These are phyloP conservation scores for Vicia villosa DNA, from an alignment of 306 rosid species.

Conservation along the genomic window DNA sequence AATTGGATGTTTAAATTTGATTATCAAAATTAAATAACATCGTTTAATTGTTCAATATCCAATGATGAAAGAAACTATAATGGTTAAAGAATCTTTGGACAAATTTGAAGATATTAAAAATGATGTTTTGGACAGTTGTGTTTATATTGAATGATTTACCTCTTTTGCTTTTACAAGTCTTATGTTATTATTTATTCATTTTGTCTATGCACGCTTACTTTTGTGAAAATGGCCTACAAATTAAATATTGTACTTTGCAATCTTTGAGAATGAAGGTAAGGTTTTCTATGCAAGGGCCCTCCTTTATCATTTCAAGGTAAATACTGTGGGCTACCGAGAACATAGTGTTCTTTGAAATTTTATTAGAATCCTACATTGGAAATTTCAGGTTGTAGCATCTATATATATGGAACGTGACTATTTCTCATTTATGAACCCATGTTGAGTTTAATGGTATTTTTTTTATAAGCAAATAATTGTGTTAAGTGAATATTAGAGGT, in stretches of 20 bases:
- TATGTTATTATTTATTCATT: constrained; percentile 39
- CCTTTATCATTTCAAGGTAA: constrained; percentile 35
- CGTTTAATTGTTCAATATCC: neutral
- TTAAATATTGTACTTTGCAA: constrained; percentile 40
- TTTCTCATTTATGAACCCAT: no score
- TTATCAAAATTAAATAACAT: no score
- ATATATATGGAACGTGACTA: no score
- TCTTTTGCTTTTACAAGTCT: constrained; percentile 37
- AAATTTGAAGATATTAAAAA: constrained; percentile 7
- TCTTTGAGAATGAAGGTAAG: constrained; percentile 24
- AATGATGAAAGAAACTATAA: neutral
- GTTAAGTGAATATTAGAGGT: no score
- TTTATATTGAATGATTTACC: constrained; percentile 39
- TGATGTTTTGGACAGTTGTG: constrained; percentile 39
- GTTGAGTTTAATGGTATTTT: no score
- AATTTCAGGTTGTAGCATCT: no score
- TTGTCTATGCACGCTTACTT: constrained; percentile 55
- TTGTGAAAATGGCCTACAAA: constrained; percentile 46
- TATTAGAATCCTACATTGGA: no score
- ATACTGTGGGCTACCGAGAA: neutral
- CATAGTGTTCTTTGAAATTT: no score
- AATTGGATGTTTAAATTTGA: no score
- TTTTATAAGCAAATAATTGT: no score
- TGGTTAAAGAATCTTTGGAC: neutral
- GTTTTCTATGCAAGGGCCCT: constrained; percentile 30